Evolutionary conservation across 345 rosid genomes (phyloP).

Genomic region (Pugionium cornutum): DNA sequence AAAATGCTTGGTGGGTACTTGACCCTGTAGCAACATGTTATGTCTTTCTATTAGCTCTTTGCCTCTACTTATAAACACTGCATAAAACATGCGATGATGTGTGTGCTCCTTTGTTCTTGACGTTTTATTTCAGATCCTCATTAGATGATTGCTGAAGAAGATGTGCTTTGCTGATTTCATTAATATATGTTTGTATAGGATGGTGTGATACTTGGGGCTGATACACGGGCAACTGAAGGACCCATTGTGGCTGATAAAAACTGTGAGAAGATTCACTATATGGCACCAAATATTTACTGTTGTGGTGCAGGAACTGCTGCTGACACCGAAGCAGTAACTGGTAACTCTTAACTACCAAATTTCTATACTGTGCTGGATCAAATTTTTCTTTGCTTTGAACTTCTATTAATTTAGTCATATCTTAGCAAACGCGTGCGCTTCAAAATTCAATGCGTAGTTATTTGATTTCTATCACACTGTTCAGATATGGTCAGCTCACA

Average conservation of each 20-base stretch:
- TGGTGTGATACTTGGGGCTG: conserved; percentile 92
- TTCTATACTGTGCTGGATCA: not conserved
- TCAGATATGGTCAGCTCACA: conserved; percentile 92
- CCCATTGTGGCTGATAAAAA: conserved; percentile 98
- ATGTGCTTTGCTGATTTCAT: no score
- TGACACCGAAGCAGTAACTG: conserved; percentile 97
- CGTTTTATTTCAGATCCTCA: not conserved
- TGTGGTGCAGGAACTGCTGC: conserved; percentile 99
- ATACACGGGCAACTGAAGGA: conserved; percentile 89
- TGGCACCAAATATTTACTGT: conserved; percentile 97
- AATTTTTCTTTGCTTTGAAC: not conserved
- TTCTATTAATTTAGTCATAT: no score
- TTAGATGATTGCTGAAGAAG: not conserved
- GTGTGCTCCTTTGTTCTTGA: not conserved
- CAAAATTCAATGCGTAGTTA: no score
- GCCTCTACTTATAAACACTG: no score
- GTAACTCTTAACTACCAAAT: conserved; percentile 37
- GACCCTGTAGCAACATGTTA: no score
- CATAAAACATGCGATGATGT: no score
- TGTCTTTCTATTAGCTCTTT: no score
- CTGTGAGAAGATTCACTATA: conserved; percentile 96
- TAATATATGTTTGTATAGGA: conserved; percentile 32
- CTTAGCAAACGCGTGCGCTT: no score
- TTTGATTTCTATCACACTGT: conserved; percentile 20
- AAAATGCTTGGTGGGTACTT: no score